Evolutionary conservation across 257 asterid genomes (phyloP).

Genomic region (Hygrophila difformis): DNA sequence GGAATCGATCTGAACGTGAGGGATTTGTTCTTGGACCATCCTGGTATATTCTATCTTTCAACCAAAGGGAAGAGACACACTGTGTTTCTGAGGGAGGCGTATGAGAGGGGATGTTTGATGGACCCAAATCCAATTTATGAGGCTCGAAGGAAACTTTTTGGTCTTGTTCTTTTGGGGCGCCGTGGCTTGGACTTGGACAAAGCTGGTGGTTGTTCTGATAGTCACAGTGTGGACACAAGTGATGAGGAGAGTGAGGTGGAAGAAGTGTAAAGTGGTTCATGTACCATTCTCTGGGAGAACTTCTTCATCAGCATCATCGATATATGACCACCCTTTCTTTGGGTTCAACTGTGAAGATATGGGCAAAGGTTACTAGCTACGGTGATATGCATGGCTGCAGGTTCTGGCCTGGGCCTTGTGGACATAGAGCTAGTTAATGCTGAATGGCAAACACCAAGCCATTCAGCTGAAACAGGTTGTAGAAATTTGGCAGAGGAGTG

Average conservation of each 20-base stretch:
- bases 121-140: slow-evolving; percentile 68
- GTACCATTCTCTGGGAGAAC: too few species aligned
- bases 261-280: slow-evolving; percentile 24
- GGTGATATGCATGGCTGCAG: too few species aligned
- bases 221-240: slow-evolving; percentile 17
- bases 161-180: slow-evolving; percentile 65
- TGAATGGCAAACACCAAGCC: too few species aligned
- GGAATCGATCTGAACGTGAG: slow-evolving; percentile 76
- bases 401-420: too few species aligned
- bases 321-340: too few species aligned
- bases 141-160: slow-evolving; percentile 73
- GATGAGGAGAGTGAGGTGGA: slow-evolving; percentile 24
- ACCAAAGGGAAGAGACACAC: slow-evolving; percentile 80
- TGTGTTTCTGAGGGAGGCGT: slow-evolving; percentile 80
- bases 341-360: too few species aligned
- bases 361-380: too few species aligned
- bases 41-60: slow-evolving; percentile 79
- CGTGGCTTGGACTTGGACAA: slow-evolving; percentile 59
- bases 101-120: slow-evolving; percentile 78
- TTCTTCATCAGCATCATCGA: too few species aligned
- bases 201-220: slow-evolving; percentile 19
- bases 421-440: too few species aligned
- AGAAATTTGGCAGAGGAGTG: too few species aligned
- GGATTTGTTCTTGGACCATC: slow-evolving; percentile 84
- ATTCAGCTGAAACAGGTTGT: too few species aligned